phyloP scores from a whole-genome alignment of 371 early-diverging fungal species.

The Apophysomyces sp. region DNA sequence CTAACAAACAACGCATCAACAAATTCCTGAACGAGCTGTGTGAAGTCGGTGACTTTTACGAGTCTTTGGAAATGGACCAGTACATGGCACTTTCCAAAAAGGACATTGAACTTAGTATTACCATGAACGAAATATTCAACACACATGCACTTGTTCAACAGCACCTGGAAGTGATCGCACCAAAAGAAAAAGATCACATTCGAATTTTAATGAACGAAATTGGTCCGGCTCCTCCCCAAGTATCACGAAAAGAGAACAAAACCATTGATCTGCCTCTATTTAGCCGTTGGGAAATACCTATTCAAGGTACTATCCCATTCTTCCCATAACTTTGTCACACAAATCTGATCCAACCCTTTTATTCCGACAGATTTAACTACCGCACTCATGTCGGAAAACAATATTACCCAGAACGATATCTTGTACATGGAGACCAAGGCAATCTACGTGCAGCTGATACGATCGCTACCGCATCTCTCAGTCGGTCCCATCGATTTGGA shows the following conservation, averaged over 20 bases:
- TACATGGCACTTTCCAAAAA: constrained; percentile 91
- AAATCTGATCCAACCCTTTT: not conserved
- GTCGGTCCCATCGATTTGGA: constrained; percentile 56
- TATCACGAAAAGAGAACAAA: constrained; percentile 80
- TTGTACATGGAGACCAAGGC: constrained; percentile 95
- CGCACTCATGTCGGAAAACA: constrained; percentile 74
- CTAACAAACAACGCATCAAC: constrained; percentile 81
- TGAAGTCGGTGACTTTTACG: constrained; percentile 93
- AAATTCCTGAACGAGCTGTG: constrained; percentile 85
- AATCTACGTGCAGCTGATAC: constrained; percentile 89
- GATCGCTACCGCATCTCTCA: constrained; percentile 72
- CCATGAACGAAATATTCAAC: constrained; percentile 89
- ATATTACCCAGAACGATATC: constrained; percentile 89
- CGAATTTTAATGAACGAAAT: constrained; percentile 75
- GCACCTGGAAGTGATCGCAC: constrained; percentile 77
- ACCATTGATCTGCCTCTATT: constrained; percentile 80
- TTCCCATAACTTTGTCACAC: not conserved
- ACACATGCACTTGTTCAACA: constrained; percentile 80
- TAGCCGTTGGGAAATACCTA: constrained; percentile 88
- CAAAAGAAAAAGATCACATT: constrained; percentile 76
- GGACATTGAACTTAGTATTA: constrained; percentile 82
- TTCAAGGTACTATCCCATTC: constrained; percentile 47
- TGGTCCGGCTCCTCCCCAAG: constrained; percentile 72
- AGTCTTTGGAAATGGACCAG: constrained; percentile 94
- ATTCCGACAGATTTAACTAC: constrained; percentile 43